Percentiles rank a stretch among this genome's conserved stretches.
phyloP scores from a whole-genome alignment of 2,329 filamentous ascomycete species.

The Orbilia blumenaviensis region DNA sequence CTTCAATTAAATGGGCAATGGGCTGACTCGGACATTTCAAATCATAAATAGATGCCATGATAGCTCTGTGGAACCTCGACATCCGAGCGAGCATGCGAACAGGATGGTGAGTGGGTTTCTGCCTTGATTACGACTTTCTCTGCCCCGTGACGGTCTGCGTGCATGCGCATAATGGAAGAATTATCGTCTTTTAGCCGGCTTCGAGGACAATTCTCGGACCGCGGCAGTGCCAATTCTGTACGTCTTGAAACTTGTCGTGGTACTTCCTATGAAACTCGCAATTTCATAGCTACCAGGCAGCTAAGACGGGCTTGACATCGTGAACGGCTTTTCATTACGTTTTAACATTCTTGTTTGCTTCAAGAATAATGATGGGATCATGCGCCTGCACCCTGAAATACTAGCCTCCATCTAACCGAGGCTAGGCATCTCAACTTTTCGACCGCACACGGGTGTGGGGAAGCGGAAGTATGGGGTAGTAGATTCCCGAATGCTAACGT shows the following conservation, averaged over 20 bases:
- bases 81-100: slow-evolving; percentile 81
- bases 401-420: slow-evolving; percentile 48
- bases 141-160: slow-evolving; percentile 33
- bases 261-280: slow-evolving; percentile 21
- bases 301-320: slow-evolving; percentile 13
- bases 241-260: neutral
- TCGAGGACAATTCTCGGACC: slow-evolving; percentile 37
- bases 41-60: slow-evolving; percentile 71
- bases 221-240: slow-evolving; percentile 28
- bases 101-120: slow-evolving; percentile 67
- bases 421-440: slow-evolving; percentile 45
- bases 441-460: slow-evolving; percentile 44
- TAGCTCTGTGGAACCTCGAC: slow-evolving; percentile 65
- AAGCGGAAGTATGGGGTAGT: slow-evolving; percentile 37
- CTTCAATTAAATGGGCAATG: neutral
- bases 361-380: slow-evolving; percentile 24
- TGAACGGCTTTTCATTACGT: slow-evolving; percentile 36
- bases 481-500: slow-evolving; percentile 30
- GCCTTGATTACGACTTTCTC: slow-evolving; percentile 5
- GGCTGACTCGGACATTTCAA: slow-evolving; percentile 56
- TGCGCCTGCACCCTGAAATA: slow-evolving; percentile 28
- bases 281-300: slow-evolving; percentile 29
- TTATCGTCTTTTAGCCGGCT: slow-evolving; percentile 42
- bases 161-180: slow-evolving; percentile 26
- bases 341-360: slow-evolving; percentile 36